Evolutionary conservation across 1,284 basidiomycete species (phyloP).

Genomic region (Cutaneotrichosporon cyanovorans): DNA sequence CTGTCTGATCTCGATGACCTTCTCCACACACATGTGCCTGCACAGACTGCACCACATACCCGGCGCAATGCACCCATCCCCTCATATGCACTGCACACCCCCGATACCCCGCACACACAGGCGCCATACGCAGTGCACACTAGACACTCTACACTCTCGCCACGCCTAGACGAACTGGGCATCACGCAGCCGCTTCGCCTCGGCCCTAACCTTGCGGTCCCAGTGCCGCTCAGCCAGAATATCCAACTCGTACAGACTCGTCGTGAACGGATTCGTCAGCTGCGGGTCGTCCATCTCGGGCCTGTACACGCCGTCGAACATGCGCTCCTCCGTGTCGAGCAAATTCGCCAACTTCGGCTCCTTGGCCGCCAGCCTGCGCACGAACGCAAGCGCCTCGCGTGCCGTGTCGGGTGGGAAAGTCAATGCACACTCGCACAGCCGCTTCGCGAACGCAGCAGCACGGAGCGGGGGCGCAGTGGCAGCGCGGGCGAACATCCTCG

Average conservation of each 20-base stretch:
- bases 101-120: too few species aligned
- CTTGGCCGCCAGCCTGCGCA: slow-evolving; percentile 61
- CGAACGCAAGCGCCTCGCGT: slow-evolving; percentile 63
- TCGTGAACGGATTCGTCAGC: slow-evolving; percentile 49
- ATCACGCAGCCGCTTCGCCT: slow-evolving; percentile 40
- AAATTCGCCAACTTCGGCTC: slow-evolving; percentile 76
- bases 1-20: too few species aligned
- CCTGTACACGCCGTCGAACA: slow-evolving; percentile 70
- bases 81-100: too few species aligned
- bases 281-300: slow-evolving; percentile 80
- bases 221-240: slow-evolving; percentile 39
- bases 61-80: too few species aligned
- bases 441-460: slow-evolving; percentile 83
- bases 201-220: slow-evolving; percentile 41
- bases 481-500: slow-evolving; percentile 52
- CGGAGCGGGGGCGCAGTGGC: slow-evolving; percentile 62
- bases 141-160: too few species aligned
- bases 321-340: slow-evolving; percentile 76
- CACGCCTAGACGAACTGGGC: slow-evolving; percentile 21
- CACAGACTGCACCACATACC: too few species aligned
- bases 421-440: slow-evolving; percentile 68
- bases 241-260: slow-evolving; percentile 45
- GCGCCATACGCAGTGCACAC: too few species aligned
- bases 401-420: slow-evolving; percentile 66
- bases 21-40: too few species aligned